Evolutionary conservation across 2,329 filamentous ascomycete genomes (phyloP).

Genomic region (Fusarium piperis): DNA sequence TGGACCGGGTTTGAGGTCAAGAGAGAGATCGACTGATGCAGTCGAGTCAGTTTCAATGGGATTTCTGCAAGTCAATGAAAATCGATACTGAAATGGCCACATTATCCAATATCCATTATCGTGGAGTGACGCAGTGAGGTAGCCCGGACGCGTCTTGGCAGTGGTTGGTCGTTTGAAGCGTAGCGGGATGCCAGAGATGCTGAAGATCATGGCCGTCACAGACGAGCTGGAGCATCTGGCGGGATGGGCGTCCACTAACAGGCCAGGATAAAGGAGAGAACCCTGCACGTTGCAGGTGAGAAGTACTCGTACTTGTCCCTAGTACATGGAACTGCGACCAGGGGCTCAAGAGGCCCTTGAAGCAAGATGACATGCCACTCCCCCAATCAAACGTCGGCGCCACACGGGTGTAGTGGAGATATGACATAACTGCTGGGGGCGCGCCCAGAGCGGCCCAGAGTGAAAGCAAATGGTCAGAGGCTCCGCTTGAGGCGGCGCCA

Average conservation of each 20-base stretch:
- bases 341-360: conserved; percentile 35
- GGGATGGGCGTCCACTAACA: conserved; percentile 35
- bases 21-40: conserved; percentile 5
- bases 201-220: conserved; percentile 37
- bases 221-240: conserved; percentile 31
- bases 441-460: conserved; percentile 18
- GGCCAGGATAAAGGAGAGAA: conserved; percentile 24
- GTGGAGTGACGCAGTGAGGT: conserved; percentile 19
- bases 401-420: conserved; percentile 35
- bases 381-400: conserved; percentile 38
- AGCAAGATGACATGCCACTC: conserved; percentile 45
- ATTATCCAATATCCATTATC: conserved; percentile 8
- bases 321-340: conserved; percentile 31
- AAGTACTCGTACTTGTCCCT: conserved; percentile 35
- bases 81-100: conserved; percentile 4
- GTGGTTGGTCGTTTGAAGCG: conserved; percentile 9
- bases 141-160: conserved; percentile 32
- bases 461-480: conserved; percentile 26
- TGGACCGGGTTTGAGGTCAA: conserved; percentile 4
- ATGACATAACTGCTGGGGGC: conserved; percentile 42
- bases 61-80: conserved; percentile 13
- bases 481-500: conserved; percentile 30
- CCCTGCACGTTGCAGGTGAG: conserved; percentile 16
- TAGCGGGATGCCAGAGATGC: conserved; percentile 15
- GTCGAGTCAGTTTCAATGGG: conserved; percentile 4